Evolutionary conservation across 441 rosid genomes (phyloP).

Genomic region (Gossypium davidsonii): DNA sequence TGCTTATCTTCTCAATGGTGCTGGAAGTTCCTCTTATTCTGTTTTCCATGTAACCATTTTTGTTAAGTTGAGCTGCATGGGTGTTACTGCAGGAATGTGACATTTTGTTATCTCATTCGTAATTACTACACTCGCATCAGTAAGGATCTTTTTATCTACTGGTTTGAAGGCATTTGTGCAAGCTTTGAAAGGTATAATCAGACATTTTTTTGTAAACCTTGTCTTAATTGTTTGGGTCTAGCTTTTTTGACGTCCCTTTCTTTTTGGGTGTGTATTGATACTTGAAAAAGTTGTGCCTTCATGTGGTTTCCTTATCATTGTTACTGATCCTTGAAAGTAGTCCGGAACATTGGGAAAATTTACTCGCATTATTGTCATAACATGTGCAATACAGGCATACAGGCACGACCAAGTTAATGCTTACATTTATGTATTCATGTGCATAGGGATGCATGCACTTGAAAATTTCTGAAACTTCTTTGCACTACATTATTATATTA

Average conservation of each 20-base stretch:
- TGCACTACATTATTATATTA: background rate
- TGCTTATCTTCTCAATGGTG: background rate
- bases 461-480: background rate
- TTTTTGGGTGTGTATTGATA: background rate
- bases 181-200: slow-evolving; percentile 70
- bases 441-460: background rate
- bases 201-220: background rate
- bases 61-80: slow-evolving; percentile 6
- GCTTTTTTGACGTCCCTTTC: background rate
- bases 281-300: background rate
- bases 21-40: background rate
- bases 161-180: slow-evolving; percentile 79
- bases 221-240: background rate
- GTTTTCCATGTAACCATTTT: background rate
- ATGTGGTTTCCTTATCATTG: background rate
- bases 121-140: slow-evolving; percentile 53
- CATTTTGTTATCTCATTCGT: slow-evolving; percentile 61
- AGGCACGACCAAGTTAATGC: background rate
- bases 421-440: background rate
- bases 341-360: background rate
- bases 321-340: background rate
- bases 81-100: slow-evolving; percentile 60
- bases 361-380: background rate
- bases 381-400: background rate
- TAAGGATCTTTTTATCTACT: slow-evolving; percentile 53